Evolutionary conservation across 176 grass and related monocot species (phyloP).

Genomic region (Rhynchospora tenuis): DNA sequence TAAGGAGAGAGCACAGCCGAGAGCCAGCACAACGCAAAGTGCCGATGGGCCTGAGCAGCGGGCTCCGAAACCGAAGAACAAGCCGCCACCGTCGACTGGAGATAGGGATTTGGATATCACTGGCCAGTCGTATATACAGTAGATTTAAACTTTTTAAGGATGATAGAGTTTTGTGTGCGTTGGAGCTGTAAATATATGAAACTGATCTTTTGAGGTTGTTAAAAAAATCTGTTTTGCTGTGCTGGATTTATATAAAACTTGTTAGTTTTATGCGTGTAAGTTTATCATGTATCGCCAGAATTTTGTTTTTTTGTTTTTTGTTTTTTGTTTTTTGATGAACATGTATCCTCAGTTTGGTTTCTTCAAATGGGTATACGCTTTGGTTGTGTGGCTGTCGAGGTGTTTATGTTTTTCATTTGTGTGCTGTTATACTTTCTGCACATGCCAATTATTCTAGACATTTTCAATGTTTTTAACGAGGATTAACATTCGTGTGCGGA

Average conservation of each 20-base stretch:
- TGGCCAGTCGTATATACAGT: slow-evolving; percentile 81
- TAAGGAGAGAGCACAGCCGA: not conserved
- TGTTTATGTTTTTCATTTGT: not conserved
- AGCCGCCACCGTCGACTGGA: slow-evolving; percentile 66
- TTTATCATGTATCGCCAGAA: too few relatives aligned
- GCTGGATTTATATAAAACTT: not conserved
- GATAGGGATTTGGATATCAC: slow-evolving; percentile 88
- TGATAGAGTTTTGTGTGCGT: too few relatives aligned
- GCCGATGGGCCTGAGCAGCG: slow-evolving; percentile 54
- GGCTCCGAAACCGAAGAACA: slow-evolving; percentile 9
- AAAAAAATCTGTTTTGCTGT: too few relatives aligned
- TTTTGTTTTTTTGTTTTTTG: too few relatives aligned
- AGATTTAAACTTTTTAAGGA: not conserved
- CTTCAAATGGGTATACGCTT: not conserved
- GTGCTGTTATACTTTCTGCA: too few relatives aligned
- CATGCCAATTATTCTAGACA: too few relatives aligned
- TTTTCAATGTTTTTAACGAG: too few relatives aligned
- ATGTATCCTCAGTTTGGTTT: not conserved
- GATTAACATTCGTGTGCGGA: too few relatives aligned
- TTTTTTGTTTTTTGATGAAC: too few relatives aligned
- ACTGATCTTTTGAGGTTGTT: too few relatives aligned
- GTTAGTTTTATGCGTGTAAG: not conserved
- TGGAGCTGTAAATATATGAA: too few relatives aligned
- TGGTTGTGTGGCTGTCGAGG: not conserved
- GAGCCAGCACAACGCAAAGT: slow-evolving; percentile 60